Base-by-base conservation (phyloP, 2,329 filamentous ascomycete genomes). In the Fusarium goolgardi region DNA sequence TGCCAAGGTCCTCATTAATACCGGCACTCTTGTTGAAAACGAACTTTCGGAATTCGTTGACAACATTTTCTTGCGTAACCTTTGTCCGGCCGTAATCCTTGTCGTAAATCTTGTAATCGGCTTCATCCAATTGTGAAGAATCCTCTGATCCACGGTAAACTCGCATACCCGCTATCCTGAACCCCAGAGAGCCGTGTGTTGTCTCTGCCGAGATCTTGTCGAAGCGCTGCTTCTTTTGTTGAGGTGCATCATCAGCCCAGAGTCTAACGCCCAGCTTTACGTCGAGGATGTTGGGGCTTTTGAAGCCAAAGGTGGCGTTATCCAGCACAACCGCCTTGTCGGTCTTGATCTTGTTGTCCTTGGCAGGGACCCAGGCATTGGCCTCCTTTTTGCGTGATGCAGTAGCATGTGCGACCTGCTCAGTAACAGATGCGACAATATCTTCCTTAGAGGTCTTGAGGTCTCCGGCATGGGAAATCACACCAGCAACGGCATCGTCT, bases 231-330 rank as follows among this genome's bases (percentile, higher is more conserved):
- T 85, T 85, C 80, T 90, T 90, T 73, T 88, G 82, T 27, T 77
- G 70, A 0, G 86, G 83, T 25, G 88, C 88, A 65, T 89, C 83
- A 62, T 97, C 92, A 16, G 92, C 95, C 91, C 94, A 98, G 8
- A 99, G 81, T 32, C 92, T 87, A 50, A 89, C 86, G 43, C 96
- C 96, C 21, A 99, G 87, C 81, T 99, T 99, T 69, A 97, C 87
- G 76, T 99, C 96, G 59, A 99, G 83, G 10, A 99, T 93, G 72
- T 97, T 98, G 9, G 96, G 93, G 60, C 88, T 86, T 73, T 86
- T 87, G 82, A 94, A 98, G 1, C 93, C 93, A 68, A 87, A 86
- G 1, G 93, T 90, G 9, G 92, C 87, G 76, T 97, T 97, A 75
- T 94, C 91, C 29, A 98, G 83, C 15, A 97, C 94, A 20, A 97